Percentiles rank a stretch among this genome's conserved stretches.
These are phyloP conservation scores for Oryza glumipatula DNA, from an alignment of 176 grass and related monocot species.

Conservation along the genomic window DNA sequence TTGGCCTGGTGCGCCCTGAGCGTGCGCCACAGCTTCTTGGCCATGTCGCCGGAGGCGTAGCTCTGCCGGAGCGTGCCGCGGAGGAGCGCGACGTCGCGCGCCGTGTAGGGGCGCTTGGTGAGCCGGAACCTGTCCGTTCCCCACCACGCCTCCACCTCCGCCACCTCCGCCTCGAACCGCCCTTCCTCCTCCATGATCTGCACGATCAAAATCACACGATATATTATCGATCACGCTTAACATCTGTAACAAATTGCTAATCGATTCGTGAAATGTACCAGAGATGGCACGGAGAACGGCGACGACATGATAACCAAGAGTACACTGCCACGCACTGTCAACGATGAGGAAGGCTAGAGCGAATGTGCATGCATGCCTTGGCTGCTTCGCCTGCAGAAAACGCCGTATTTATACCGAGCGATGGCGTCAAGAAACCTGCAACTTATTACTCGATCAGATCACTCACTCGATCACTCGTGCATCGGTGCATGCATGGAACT, in stretches of 20 bases:
- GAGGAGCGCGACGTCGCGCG: conserved; percentile 79
- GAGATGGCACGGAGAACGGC: conserved; percentile 65
- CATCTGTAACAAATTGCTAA: background rate
- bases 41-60: conserved; percentile 83
- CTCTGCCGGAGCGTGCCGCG: conserved; percentile 86
- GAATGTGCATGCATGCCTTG: conserved; percentile 47
- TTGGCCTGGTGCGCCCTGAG: conserved; percentile 76
- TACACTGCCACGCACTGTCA: background rate
- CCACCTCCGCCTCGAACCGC: conserved; percentile 83
- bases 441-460: background rate
- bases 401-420: conserved; percentile 49
- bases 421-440: background rate
- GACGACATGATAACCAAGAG: conserved; percentile 56
- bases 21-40: conserved; percentile 88
- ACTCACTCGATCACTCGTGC: background rate
- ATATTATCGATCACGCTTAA: background rate
- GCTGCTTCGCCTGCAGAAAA: background rate
- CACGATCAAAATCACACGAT: background rate
- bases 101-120: conserved; percentile 64
- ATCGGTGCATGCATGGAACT: conserved; percentile 31
- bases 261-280: conserved; percentile 41
- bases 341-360: background rate
- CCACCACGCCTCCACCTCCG: conserved; percentile 87
- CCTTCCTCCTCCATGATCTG: conserved; percentile 97
- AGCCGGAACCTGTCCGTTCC: conserved; percentile 80